Base-by-base conservation (phyloP, 2,329 filamentous ascomycete genomes). In the Sarocladium oryzae region DNA sequence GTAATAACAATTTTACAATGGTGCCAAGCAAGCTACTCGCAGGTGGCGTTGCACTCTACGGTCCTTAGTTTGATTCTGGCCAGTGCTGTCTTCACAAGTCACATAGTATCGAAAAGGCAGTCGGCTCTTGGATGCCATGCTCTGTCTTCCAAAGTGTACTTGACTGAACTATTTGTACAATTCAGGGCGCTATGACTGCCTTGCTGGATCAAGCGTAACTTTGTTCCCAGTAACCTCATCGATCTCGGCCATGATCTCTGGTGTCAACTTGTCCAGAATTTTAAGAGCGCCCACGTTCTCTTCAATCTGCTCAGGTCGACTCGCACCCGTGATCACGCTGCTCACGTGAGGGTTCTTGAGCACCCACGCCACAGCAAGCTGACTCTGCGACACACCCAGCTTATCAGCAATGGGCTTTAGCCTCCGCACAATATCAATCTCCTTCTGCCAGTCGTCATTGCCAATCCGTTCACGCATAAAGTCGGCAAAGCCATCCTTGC, bases 401-500 rank as follows among this genome's bases (percentile, higher is more conserved):
- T 73, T 74, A 53, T 85, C 77, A 1, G 83, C 81, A 40, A 85
- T 70, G 49, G 68, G 60, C 62, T 68, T 69, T 28, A 76, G 60
- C 53, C 67, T 66, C 52, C 62, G 65, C 24, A 74, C 70, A 57
- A 71, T 71, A 50, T 69, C 69, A 69, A 74, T 71, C 57, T 72
- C 67, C 11, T 63, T 62, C 64, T 74, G 72, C 62, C 82, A 82
- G 66, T 80, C 78, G 56, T 78, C 74, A 54, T 80, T 75, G 2
- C 63, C 63, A 23, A 65, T 63, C 49, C 66, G 66, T 58, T 74
- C 73, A 54, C 69, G 56, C 74, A 82, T 73, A 16, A 74, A 78
- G 58, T 74, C 70, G 56, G 77, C 75, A 64, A 84, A 84, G 58
- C 76, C 75, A 50, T 74, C 74, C 54, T 76, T 72, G 66, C 81